Percentiles rank a stretch among this genome's conserved stretches.
phyloP scores from a whole-genome alignment of 768 basidiomycete genomes.

The Gyrodon lividus region DNA sequence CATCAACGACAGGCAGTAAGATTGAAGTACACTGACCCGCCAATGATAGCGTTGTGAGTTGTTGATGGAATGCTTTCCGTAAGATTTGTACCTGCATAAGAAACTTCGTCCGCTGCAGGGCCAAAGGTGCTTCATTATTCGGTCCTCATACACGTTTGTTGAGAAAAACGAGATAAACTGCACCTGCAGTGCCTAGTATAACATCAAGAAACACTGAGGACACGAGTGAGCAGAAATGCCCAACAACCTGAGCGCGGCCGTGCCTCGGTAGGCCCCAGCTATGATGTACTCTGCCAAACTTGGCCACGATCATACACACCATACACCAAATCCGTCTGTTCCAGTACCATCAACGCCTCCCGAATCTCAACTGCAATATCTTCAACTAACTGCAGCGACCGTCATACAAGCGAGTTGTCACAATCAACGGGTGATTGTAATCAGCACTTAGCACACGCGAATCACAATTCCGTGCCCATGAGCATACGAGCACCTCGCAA shows the following conservation, averaged over 20 bases:
- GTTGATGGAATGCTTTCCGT: slow-evolving; percentile 1
- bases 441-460: background rate
- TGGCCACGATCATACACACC: too few species aligned
- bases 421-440: background rate
- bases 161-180: background rate
- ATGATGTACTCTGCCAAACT: too few species aligned
- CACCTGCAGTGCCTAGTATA: background rate
- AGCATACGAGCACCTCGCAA: slow-evolving; percentile 59
- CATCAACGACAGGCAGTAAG: too few species aligned
- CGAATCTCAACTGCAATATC: slow-evolving; percentile 1
- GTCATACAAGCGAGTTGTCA: background rate
- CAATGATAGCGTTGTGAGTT: background rate
- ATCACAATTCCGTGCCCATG: slow-evolving; percentile 23
- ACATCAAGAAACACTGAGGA: too few species aligned
- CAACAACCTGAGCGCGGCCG: too few species aligned
- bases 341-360: background rate
- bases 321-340: too few species aligned
- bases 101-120: background rate
- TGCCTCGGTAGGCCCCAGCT: too few species aligned
- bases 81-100: background rate
- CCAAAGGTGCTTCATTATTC: background rate
- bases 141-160: background rate
- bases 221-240: too few species aligned
- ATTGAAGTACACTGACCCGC: too few species aligned
- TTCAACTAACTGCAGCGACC: background rate